Evolutionary conservation across 768 basidiomycete genomes (phyloP).

Genomic region (Phylloporus sp.): DNA sequence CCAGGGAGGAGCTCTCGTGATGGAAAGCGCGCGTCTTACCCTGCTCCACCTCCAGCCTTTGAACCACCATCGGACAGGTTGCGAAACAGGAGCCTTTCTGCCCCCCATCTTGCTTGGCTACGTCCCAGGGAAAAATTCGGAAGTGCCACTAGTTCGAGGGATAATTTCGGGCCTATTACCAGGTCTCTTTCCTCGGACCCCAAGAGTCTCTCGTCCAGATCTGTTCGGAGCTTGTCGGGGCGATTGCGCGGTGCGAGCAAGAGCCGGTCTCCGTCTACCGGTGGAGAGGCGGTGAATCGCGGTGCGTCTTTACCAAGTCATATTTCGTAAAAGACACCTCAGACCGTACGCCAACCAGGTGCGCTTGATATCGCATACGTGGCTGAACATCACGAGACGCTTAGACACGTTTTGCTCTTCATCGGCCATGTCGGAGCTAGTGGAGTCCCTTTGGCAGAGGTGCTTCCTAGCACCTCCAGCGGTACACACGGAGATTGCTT

Average conservation of each 20-base stretch:
- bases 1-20: slow-evolving; percentile 10
- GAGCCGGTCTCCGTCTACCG: slow-evolving; percentile 14
- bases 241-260: slow-evolving; percentile 21
- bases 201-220: slow-evolving; percentile 6
- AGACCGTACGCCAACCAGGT: slow-evolving; percentile 8
- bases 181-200: slow-evolving; percentile 19
- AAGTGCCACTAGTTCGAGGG: slow-evolving; percentile 5
- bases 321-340: background rate
- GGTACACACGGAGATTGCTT: slow-evolving; percentile 48
- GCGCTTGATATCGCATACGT: slow-evolving; percentile 46
- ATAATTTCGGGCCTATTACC: slow-evolving; percentile 2
- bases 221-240: slow-evolving; percentile 19
- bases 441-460: slow-evolving; percentile 54
- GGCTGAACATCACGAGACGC: slow-evolving; percentile 81
- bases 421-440: slow-evolving; percentile 44
- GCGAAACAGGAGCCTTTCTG: slow-evolving; percentile 51
- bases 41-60: slow-evolving; percentile 9
- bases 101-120: slow-evolving; percentile 58
- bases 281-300: slow-evolving; percentile 6
- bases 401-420: slow-evolving; percentile 75
- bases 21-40: slow-evolving; percentile 22
- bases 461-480: slow-evolving; percentile 43
- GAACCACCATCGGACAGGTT: slow-evolving; percentile 21
- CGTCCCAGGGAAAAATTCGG: slow-evolving; percentile 29
- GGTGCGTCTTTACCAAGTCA: slow-evolving; percentile 13